phyloP scores from a whole-genome alignment of 306 rosid genomes.

The Ziziphus jujuba region DNA sequence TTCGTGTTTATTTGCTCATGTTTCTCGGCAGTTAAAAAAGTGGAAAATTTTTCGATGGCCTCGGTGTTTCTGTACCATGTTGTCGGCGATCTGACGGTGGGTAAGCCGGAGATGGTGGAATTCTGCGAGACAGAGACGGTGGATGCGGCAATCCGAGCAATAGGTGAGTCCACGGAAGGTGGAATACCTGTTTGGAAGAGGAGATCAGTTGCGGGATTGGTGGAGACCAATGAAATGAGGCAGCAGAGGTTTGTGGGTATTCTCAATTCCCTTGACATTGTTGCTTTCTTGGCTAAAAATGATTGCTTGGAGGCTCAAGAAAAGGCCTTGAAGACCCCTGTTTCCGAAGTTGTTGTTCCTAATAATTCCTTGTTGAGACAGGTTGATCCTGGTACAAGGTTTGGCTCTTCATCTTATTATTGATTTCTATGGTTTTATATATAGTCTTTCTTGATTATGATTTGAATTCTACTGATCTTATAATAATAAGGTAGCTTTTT shows the following conservation, averaged over 20 bases:
- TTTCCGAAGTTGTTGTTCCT: conserved; percentile 61
- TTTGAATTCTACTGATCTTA: background rate
- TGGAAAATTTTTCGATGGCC: conserved; percentile 57
- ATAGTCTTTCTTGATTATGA: background rate
- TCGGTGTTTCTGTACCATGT: conserved; percentile 94
- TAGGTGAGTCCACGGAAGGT: conserved; percentile 83
- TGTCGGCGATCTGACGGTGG: conserved; percentile 96
- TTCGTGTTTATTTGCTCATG: background rate
- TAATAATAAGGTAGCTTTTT: no score
- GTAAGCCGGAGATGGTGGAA: conserved; percentile 95
- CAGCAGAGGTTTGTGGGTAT: conserved; percentile 92
- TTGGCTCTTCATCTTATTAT: background rate
- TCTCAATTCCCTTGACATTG: conserved; percentile 84
- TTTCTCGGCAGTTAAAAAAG: conserved; percentile 15
- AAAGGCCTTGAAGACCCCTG: conserved; percentile 70
- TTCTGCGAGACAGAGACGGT: conserved; percentile 77
- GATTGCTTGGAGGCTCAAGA: conserved; percentile 77
- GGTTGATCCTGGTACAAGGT: conserved; percentile 90
- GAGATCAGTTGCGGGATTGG: conserved; percentile 45
- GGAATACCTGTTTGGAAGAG: conserved; percentile 86
- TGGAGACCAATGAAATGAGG: conserved; percentile 74
- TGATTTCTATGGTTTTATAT: background rate
- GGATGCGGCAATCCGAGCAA: conserved; percentile 73
- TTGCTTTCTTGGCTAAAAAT: conserved; percentile 73
- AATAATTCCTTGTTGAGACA: conserved; percentile 65